phyloP scores from a whole-genome alignment of 2,329 filamentous ascomycete species.

The Aspergillus sp. region DNA sequence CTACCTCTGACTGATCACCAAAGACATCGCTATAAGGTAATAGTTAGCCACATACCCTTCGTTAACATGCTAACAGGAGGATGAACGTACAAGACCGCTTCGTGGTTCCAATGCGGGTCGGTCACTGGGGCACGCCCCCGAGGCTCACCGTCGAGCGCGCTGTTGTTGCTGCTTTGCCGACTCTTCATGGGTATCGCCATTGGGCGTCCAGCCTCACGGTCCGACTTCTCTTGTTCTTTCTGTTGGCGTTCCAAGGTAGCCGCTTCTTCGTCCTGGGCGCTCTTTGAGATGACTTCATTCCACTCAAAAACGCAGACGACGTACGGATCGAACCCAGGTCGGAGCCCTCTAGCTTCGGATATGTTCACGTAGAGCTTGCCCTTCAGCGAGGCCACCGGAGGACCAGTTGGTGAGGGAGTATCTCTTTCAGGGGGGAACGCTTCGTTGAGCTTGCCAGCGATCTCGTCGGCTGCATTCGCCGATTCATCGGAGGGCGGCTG shows the following conservation, averaged over 20 bases:
- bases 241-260: constrained; percentile 64
- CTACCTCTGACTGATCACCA: constrained; percentile 83
- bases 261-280: constrained; percentile 66
- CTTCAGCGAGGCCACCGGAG: constrained; percentile 70
- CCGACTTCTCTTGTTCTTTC: constrained; percentile 62
- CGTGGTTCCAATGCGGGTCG: constrained; percentile 92
- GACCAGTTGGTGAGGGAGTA: constrained; percentile 45
- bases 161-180: constrained; percentile 94
- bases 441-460: constrained; percentile 40
- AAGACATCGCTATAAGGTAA: constrained; percentile 74
- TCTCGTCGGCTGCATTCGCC: constrained; percentile 37
- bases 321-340: constrained; percentile 84
- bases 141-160: constrained; percentile 67
- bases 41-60: constrained; percentile 30
- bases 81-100: constrained; percentile 82
- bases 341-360: constrained; percentile 77
- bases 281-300: constrained; percentile 92
- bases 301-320: constrained; percentile 96
- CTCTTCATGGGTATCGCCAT: constrained; percentile 98
- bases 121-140: constrained; percentile 67
- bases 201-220: constrained; percentile 77
- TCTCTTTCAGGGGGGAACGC: constrained; percentile 35
- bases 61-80: not conserved
- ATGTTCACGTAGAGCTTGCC: constrained; percentile 92
- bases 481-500: constrained; percentile 25